Evolutionary conservation across 345 rosid species (phyloP).

Genomic region (Xanthoceras sorbifolium): DNA sequence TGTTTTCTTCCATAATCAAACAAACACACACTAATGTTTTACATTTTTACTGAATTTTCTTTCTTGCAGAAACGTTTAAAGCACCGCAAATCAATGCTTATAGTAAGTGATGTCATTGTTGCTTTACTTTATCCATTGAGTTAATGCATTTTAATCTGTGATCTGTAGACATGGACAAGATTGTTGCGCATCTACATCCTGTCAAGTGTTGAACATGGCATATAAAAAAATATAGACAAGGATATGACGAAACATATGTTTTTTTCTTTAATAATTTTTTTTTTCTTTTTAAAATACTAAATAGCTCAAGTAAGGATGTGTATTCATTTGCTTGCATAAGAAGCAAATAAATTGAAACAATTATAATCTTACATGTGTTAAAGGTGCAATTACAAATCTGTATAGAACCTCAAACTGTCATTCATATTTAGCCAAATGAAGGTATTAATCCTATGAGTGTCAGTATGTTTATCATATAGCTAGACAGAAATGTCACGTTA

Average conservation of each 20-base stretch:
- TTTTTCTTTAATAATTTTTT: not conserved
- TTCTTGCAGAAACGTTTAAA: constrained; percentile 80
- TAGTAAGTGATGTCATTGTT: constrained; percentile 52
- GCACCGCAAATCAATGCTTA: constrained; percentile 65
- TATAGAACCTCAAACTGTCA: not conserved
- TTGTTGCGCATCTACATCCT: not conserved
- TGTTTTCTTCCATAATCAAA: not conserved
- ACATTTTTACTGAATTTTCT: constrained; percentile 6
- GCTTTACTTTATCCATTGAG: not conserved
- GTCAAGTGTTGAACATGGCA: not conserved
- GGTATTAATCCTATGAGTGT: not conserved
- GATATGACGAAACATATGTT: too few relatives aligned
- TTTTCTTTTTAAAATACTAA: not conserved
- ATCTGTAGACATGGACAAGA: not conserved
- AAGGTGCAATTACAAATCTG: not conserved
- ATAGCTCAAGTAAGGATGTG: not conserved
- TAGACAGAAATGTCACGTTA: not conserved
- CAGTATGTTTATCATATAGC: not conserved
- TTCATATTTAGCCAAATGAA: not conserved
- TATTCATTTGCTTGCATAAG: constrained; percentile 5
- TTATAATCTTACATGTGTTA: not conserved
- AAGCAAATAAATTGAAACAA: not conserved
- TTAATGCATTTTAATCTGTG: not conserved
- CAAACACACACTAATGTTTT: not conserved
- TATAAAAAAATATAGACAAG: not conserved